These are phyloP conservation scores for Claviceps lovelessii DNA, from an alignment of 2,329 filamentous ascomycete genomes.

Conservation along the genomic window DNA sequence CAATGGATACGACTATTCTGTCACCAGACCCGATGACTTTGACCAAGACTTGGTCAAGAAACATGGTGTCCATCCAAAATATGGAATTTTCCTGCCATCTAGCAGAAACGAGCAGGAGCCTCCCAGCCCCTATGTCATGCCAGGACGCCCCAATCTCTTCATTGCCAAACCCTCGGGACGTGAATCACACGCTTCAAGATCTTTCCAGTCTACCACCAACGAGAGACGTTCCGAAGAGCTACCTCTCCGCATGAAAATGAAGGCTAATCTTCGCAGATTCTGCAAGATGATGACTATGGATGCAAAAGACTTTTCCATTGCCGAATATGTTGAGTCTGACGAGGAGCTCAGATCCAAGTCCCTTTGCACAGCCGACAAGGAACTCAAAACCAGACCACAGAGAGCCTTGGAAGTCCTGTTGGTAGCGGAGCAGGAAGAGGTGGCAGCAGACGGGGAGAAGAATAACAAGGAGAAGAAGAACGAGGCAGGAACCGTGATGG, in stretches of 20 bases:
- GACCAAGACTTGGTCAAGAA: slow-evolving; percentile 35
- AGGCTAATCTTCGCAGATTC: slow-evolving; percentile 21
- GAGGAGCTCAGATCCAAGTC: slow-evolving; percentile 21
- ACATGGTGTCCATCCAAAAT: slow-evolving; percentile 36
- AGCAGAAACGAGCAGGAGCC: slow-evolving; percentile 32
- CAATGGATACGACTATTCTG: slow-evolving; percentile 37
- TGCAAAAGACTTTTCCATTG: slow-evolving; percentile 18
- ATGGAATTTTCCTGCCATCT: slow-evolving; percentile 35
- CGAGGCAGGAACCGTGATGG: neutral
- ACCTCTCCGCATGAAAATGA: slow-evolving; percentile 21
- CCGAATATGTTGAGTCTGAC: slow-evolving; percentile 19
- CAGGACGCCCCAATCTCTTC: slow-evolving; percentile 34
- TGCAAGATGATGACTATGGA: slow-evolving; percentile 22
- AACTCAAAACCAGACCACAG: slow-evolving; percentile 18
- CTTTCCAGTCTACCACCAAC: slow-evolving; percentile 22
- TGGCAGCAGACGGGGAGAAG: neutral
- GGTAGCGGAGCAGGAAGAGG: slow-evolving; percentile 7
- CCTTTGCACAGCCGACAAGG: slow-evolving; percentile 21
- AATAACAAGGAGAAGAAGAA: neutral
- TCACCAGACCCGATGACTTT: slow-evolving; percentile 33
- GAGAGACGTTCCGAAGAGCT: slow-evolving; percentile 20
- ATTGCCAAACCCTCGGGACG: slow-evolving; percentile 32
- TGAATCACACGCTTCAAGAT: slow-evolving; percentile 34
- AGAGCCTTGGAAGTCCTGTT: slow-evolving; percentile 14
- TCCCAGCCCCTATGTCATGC: slow-evolving; percentile 26